Base-by-base conservation (phyloP, 306 rosid species). In the Trichosanthes truncata region DNA sequence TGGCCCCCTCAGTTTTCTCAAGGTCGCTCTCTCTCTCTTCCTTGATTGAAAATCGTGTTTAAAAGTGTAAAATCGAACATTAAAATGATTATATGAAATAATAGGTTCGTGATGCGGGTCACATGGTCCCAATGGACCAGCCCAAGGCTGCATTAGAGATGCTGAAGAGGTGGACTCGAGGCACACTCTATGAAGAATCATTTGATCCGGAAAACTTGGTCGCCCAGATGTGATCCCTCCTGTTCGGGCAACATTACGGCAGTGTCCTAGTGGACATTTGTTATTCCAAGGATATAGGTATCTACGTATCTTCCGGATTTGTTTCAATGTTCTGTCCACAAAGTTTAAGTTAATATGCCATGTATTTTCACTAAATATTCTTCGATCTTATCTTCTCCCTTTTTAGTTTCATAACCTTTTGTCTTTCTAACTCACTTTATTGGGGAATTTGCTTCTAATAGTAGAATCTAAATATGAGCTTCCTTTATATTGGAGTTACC, bases 101-200 rank as follows among this genome's bases (percentile, higher is more conserved):
- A 81, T 92, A 95, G 99, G 99, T 95, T 57, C 97, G 87, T 53
- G 89, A 95, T 61, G 97, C 99, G 11, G 99, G 99, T 80, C 99
- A 95, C 87, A 90, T 95, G 99, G 99, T 95, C 79, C 99, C 99
- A 4, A 95, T 95, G 99, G 99, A 95, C 83, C 99, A 95, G 82
- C 99, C 99, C 18, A 88, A 90, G 90, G 97, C 99, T 80, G 76
- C 99, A 20, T 69, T 95, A 45, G 96, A 88, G 91, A 95, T 95
- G 99, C 84, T 95, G 92, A 88, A 80, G 81, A 89, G 85, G 85
- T 95, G 97, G 99, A 95, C 92, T 76, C 87, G 36, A 76, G 97
- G 98, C 51, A 78, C 84, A 56, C 96, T 95, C 77, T 83, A 89
- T 25, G 83, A 83, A 65, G 74, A 83, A 41, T 85, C 74, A 52